Evolutionary conservation across 108 stramenopile species (phyloP), one percentile per base, ranked within the genome.

Genomic region (Fistulifera solaris): DNA sequence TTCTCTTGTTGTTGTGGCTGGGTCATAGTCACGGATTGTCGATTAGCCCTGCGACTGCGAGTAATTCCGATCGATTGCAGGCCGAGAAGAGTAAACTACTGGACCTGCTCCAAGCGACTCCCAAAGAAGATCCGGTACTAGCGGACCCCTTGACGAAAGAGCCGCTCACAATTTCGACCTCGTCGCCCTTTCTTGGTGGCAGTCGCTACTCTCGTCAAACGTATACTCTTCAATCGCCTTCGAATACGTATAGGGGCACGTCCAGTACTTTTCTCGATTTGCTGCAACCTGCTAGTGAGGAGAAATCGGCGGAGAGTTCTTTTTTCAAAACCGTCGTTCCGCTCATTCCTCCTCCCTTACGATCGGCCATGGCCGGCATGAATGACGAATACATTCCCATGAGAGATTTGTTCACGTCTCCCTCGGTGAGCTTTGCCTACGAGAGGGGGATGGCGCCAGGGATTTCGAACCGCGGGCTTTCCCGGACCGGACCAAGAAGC

Each of bases 381-480:
- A 15, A n/a, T 25, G 43, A 66, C 10, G 73, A 74, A 12, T 59
- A 59, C 35, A 56, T 80, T 16, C 76, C 81, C 1, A 82, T 78
- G 79, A 63, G 83, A 61, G 87, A 92, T 65, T 69, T 89, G 54
- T 97, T 97, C 58, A 95, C 92, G 16, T 76, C 62, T 25, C 94
- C 96, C 7, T 39, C 80, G 5, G 87, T 93, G 12, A 85, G 87
- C 1, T 92, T 79, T 67, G 85, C 92, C 54, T 95, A 97, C 61
- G 96, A 97, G 65, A 71, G 92, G 11, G n/a, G 96, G 96, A 38
- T 97, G 94, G 94, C 59, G 96, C 41, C 89, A 95, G 54, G 76
- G 80, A 1, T 97, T 97, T 73, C 67, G 68, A 26, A 69, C 66
- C 35, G 85, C 89, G 16, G 96, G 96, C 44, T 97, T 97, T 56